Base-by-base conservation (phyloP, 1,139 yeast genomes). In the Yamadazyma trypodendri region DNA sequence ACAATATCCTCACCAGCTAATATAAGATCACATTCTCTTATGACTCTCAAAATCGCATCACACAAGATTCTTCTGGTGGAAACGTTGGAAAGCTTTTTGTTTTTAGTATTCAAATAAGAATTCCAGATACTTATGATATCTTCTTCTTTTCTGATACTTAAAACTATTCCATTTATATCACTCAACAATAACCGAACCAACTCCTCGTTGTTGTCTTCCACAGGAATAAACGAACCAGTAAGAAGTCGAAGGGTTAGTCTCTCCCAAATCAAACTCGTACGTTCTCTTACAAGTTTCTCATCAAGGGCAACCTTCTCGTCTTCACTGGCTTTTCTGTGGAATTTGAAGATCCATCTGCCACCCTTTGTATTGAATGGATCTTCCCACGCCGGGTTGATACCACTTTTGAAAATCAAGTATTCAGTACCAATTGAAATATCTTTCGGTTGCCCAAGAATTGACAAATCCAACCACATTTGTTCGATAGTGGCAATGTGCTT, bases 361-460 rank as follows among this genome's bases (percentile, higher is more conserved):
- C 87, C 87, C 38, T 69, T 64, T 34, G 72, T 60, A 52, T 81
- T 81, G 39, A 71, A 65, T 2, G 86, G 84, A 52, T 81, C 87
- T 54, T 81, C 87, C 85, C 87, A 81, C 40, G 79, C 77, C 14
- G 88, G 88, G 50, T 75, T 76, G 31, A 81, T 74, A 2, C 85
- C 85, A 32, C 75, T 66, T 49, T 79, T 77, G 60, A 82, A 81
- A 12, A 81, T 57, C 44, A 79, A 77, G 45, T 76, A 68, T 53
- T 80, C 85, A 28, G 81, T 69, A 20, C 83, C 82, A 41, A 67
- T 63, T 13, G 74, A 69, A 41, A 79, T 63, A 36, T 71, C 72
- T 46, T 63, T 65, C 2, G 79, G 64, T 30, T 69, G 67, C 42
- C 72, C 70, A 44, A 81, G 58, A 24, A 68, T 65, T 12, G 73